Evolutionary conservation across 106 monocot genomes (phyloP).

Genomic region (Ottelia alismoides): DNA sequence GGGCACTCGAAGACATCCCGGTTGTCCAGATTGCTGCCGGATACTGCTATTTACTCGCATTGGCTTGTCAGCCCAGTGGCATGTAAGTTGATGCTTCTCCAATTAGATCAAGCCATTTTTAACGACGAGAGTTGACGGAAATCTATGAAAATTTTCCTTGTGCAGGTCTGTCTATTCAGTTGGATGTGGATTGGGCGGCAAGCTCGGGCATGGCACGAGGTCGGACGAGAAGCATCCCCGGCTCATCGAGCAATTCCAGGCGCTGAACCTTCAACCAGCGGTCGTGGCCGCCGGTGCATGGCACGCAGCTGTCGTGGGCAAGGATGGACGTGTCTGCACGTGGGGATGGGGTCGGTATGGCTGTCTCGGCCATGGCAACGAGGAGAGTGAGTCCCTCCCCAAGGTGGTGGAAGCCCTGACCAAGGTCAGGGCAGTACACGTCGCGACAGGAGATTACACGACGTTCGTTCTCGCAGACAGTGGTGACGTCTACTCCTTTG

Average conservation of each 20-base stretch:
- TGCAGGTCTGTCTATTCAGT: constrained; percentile 97
- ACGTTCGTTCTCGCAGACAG: constrained; percentile 76
- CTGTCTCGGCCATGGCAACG: constrained; percentile 92
- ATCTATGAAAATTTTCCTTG: too few species aligned
- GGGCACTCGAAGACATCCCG: constrained; percentile 67
- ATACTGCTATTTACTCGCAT: constrained; percentile 85
- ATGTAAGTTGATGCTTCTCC: too few species aligned
- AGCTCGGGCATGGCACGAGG: constrained; percentile 88
- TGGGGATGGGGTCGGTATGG: constrained; percentile 99
- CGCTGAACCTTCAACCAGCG: constrained; percentile 69
- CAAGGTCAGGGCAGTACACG: constrained; percentile 73
- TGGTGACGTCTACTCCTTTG: constrained; percentile 95
- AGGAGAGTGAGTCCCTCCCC: constrained; percentile 78
- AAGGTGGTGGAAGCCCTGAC: constrained; percentile 73
- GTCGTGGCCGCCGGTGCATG: constrained; percentile 95
- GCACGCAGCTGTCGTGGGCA: constrained; percentile 94
- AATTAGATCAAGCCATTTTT: too few species aligned
- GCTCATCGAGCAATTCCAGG: constrained; percentile 63
- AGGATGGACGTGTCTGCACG: constrained; percentile 89
- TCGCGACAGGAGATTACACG: constrained; percentile 93
- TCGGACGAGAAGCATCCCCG: constrained; percentile 82
- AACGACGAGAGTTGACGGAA: too few species aligned
- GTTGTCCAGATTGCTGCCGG: constrained; percentile 99
- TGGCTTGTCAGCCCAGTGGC: constrained; percentile 81
- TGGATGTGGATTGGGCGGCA: constrained; percentile 95